These are phyloP conservation scores for Melastoma malabathricum DNA, from an alignment of 345 rosid species.

Conservation along the genomic window DNA sequence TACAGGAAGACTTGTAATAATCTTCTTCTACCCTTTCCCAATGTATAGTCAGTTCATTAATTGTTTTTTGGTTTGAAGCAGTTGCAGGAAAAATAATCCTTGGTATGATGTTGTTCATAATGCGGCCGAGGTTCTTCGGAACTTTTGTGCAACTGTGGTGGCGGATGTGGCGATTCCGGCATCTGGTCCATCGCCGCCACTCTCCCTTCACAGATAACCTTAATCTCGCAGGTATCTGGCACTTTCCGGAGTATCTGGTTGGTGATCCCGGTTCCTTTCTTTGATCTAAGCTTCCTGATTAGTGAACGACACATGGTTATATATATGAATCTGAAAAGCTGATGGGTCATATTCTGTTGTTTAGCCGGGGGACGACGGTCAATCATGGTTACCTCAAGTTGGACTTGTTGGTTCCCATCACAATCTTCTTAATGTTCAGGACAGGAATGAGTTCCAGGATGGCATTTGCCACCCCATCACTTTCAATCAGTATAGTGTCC, in stretches of 20 bases:
- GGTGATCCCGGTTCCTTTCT: slow-evolving; percentile 39
- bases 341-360: too few relatives aligned
- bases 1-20: too few relatives aligned
- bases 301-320: not conserved
- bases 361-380: too few relatives aligned
- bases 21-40: too few relatives aligned
- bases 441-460: slow-evolving; percentile 53
- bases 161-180: slow-evolving; percentile 1
- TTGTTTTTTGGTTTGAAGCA: too few relatives aligned
- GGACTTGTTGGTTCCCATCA: slow-evolving; percentile 58
- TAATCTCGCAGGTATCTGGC: slow-evolving; percentile 41
- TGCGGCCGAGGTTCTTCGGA: too few relatives aligned
- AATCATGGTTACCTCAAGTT: slow-evolving; percentile 28
- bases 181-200: slow-evolving; percentile 25
- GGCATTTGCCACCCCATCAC: slow-evolving; percentile 59
- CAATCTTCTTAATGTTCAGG: slow-evolving; percentile 61
- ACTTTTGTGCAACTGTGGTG: slow-evolving; percentile 8
- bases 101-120: too few relatives aligned
- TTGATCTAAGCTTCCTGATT: slow-evolving; percentile 42
- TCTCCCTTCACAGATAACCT: slow-evolving; percentile 49
- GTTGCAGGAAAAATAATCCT: too few relatives aligned
- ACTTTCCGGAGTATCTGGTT: slow-evolving; percentile 41
- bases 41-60: too few relatives aligned
- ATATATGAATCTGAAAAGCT: too few relatives aligned
- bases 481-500: slow-evolving; percentile 66